Conservation (phyloP, 768 basidiomycete species). For the Suillus sp. region DNA sequence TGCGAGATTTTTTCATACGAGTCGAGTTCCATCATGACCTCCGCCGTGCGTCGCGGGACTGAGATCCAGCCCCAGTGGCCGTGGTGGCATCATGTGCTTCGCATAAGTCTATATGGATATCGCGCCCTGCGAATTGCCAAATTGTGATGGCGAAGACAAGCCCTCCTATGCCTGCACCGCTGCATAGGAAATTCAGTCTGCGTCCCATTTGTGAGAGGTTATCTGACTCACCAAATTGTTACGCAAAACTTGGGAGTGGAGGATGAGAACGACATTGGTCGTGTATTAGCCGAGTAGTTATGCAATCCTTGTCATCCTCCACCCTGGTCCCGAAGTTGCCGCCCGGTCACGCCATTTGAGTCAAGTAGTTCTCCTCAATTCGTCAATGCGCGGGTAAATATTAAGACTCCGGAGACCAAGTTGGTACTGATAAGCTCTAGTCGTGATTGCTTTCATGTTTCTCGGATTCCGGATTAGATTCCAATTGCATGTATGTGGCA, state of each 20-base stretch:
- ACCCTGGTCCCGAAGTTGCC: too few relatives aligned
- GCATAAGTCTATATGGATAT: constrained; percentile 43
- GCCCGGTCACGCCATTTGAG: too few relatives aligned
- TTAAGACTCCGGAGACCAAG: too few relatives aligned
- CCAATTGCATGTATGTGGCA: too few relatives aligned
- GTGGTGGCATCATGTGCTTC: constrained; percentile 43
- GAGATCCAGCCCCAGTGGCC: constrained; percentile 40
- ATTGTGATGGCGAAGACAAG: constrained; percentile 40
- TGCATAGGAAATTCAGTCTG: not conserved
- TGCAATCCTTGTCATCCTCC: too few relatives aligned
- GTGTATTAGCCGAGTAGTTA: too few relatives aligned
- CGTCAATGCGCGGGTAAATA: too few relatives aligned
- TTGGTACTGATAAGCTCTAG: too few relatives aligned
- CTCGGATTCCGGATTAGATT: too few relatives aligned
- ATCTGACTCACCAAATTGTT: constrained; percentile 10
- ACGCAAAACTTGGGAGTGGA: constrained; percentile 13
- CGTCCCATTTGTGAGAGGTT: not conserved
- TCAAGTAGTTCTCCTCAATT: too few relatives aligned
- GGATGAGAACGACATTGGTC: constrained; percentile 13
- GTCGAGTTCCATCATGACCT: not conserved
- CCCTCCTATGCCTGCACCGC: constrained; percentile 37
- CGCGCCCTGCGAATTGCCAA: constrained; percentile 26
- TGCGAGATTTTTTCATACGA: not conserved
- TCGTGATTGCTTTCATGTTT: too few relatives aligned
- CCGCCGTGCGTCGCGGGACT: constrained; percentile 26